Percentiles rank a stretch among this genome's conserved stretches.
phyloP scores from a whole-genome alignment of 495 filamentous ascomycete species.

The Rhypophila decipiens region DNA sequence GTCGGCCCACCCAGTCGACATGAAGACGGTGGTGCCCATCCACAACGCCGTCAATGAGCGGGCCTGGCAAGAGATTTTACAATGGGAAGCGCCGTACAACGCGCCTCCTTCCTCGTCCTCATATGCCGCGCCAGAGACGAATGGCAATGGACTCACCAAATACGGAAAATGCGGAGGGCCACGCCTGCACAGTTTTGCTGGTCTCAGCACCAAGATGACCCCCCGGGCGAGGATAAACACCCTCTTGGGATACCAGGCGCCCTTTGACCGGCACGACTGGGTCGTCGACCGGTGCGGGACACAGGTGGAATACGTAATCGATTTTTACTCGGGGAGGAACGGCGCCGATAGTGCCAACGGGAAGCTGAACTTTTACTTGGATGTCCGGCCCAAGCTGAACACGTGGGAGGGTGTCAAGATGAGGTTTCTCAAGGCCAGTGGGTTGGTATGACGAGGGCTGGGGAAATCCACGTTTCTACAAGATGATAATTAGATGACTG shows the following conservation, averaged over 20 bases:
- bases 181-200: conserved; percentile 74
- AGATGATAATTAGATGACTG: conserved; percentile 3
- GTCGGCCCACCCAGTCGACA: conserved; percentile 54
- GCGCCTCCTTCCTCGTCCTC: background rate
- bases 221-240: conserved; percentile 78
- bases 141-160: conserved; percentile 14
- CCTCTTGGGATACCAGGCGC: conserved; percentile 75
- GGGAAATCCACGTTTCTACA: background rate
- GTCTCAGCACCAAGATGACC: conserved; percentile 64
- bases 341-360: conserved; percentile 41
- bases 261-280: conserved; percentile 98
- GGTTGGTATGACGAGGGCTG: conserved; percentile 41
- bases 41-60: conserved; percentile 96
- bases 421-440: conserved; percentile 58
- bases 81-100: conserved; percentile 67
- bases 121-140: background rate
- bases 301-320: conserved; percentile 89
- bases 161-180: conserved; percentile 67
- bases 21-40: conserved; percentile 88
- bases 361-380: conserved; percentile 84
- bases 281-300: conserved; percentile 90
- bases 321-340: conserved; percentile 85
- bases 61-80: conserved; percentile 75
- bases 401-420: conserved; percentile 83
- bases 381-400: conserved; percentile 93